These are phyloP conservation scores for Eucalyptus sp. DNA, from an alignment of 345 rosid genomes.

Conservation along the genomic window DNA sequence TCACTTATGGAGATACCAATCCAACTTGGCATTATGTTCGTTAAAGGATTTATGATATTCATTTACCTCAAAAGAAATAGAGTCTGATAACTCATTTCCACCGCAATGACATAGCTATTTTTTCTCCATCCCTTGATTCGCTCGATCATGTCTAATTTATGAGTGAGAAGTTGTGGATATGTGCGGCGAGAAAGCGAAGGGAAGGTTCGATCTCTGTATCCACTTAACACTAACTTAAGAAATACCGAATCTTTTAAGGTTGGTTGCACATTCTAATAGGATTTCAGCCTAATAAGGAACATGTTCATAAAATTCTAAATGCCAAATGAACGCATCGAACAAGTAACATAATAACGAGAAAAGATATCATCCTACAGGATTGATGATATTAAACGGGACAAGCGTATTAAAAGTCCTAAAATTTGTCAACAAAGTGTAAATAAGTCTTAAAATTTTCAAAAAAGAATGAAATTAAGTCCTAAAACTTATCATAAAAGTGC, in stretches of 20 bases:
- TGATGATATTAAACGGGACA: fast-evolving
- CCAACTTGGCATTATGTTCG: not conserved
- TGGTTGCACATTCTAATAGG: not conserved
- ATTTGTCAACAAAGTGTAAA: too few species aligned
- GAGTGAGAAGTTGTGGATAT: not conserved
- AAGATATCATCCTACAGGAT: too few species aligned
- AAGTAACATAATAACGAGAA: fast-evolving
- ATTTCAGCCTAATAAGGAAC: not conserved
- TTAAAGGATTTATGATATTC: not conserved
- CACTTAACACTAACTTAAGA: not conserved
- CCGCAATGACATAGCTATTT: not conserved
- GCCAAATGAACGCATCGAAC: too few species aligned
- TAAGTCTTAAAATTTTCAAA: too few species aligned
- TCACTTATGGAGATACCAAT: not conserved
- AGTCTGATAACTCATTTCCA: not conserved
- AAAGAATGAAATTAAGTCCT: fast-evolving
- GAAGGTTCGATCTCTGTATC: not conserved
- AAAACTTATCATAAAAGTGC: too few species aligned
- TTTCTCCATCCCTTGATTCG: not conserved
- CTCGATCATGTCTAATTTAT: not conserved
- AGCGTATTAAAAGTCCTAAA: too few species aligned
- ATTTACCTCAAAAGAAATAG: not conserved
- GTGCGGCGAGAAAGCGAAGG: not conserved
- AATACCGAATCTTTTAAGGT: not conserved
- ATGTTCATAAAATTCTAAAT: too few species aligned